These are phyloP conservation scores for Austroboletus novae-zelandiae DNA, from an alignment of 1,284 basidiomycete genomes.

Conservation along the genomic window DNA sequence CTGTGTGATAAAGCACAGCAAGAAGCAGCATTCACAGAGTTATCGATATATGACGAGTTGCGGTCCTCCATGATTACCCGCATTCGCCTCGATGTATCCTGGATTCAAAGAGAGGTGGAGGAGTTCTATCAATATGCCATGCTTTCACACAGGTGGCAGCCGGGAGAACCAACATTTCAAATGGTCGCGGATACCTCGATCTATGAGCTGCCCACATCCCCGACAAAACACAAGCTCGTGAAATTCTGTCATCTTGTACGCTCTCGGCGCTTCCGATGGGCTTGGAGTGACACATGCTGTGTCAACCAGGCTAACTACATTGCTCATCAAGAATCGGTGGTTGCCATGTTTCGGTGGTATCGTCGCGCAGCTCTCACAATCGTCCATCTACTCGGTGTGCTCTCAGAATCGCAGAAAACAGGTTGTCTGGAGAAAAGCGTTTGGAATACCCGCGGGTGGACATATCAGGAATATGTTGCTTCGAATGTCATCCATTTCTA, in stretches of 20 bases:
- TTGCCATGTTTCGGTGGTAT: not conserved
- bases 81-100: not conserved
- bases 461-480: not conserved
- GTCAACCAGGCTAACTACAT: not conserved
- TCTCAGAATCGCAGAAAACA: not conserved
- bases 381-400: not conserved
- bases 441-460: conserved; percentile 6
- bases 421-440: not conserved
- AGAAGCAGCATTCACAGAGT: not conserved
- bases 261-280: not conserved
- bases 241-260: conserved; percentile 1
- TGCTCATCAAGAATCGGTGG: not conserved
- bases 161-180: not conserved
- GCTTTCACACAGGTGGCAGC: conserved; percentile 7
- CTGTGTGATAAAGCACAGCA: not conserved
- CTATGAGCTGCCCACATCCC: not conserved
- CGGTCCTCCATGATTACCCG: not conserved
- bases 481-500: not conserved
- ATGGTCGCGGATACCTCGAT: not conserved
- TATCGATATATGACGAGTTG: not conserved
- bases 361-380: not conserved
- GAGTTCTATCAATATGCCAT: conserved; percentile 3
- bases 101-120: not conserved
- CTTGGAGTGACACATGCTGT: conserved; percentile 1
- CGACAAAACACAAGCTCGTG: not conserved